Conservation (phyloP, 441 rosid genomes). For the Iberis amara region DNA sequence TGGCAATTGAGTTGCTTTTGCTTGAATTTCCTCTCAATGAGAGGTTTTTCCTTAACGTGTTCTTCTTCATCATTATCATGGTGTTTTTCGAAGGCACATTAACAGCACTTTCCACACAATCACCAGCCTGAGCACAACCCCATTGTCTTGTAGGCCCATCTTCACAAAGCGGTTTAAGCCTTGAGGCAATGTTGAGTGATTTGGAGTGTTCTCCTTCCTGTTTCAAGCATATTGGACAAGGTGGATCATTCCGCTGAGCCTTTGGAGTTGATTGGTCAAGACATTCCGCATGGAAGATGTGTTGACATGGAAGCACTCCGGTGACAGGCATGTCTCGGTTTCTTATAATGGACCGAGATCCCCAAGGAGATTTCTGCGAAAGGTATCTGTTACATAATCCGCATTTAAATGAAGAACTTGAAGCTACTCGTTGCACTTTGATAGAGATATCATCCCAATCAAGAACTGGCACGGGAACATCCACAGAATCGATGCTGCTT, state of each 20-base stretch:
- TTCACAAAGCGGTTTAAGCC: slow-evolving; percentile 54
- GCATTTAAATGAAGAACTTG: slow-evolving; percentile 50
- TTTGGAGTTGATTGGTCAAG: slow-evolving; percentile 77
- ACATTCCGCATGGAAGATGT: slow-evolving; percentile 90
- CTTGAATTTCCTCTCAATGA: slow-evolving; percentile 44
- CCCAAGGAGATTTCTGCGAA: slow-evolving; percentile 81
- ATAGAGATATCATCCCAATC: slow-evolving; percentile 55
- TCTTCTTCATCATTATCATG: slow-evolving; percentile 31
- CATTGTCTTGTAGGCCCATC: slow-evolving; percentile 50
- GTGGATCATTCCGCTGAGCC: slow-evolving; percentile 61
- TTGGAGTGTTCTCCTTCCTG: slow-evolving; percentile 45
- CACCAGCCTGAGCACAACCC: slow-evolving; percentile 54
- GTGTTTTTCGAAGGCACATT: slow-evolving; percentile 41
- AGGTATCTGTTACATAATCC: slow-evolving; percentile 63
- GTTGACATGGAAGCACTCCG: slow-evolving; percentile 79
- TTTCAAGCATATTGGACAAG: slow-evolving; percentile 69
- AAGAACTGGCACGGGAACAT: slow-evolving; percentile 50
- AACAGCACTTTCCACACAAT: slow-evolving; percentile 47
- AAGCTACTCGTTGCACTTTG: slow-evolving; percentile 50
- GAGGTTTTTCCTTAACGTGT: slow-evolving; percentile 35
- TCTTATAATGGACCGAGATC: slow-evolving; percentile 64
- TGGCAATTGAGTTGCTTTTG: slow-evolving; percentile 35
- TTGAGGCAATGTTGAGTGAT: slow-evolving; percentile 44
- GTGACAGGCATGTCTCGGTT: slow-evolving; percentile 77
- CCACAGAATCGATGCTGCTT: slow-evolving; percentile 46